Base-by-base conservation (phyloP, 2,329 filamentous ascomycete species). In the Aspergillus nomiae region DNA sequence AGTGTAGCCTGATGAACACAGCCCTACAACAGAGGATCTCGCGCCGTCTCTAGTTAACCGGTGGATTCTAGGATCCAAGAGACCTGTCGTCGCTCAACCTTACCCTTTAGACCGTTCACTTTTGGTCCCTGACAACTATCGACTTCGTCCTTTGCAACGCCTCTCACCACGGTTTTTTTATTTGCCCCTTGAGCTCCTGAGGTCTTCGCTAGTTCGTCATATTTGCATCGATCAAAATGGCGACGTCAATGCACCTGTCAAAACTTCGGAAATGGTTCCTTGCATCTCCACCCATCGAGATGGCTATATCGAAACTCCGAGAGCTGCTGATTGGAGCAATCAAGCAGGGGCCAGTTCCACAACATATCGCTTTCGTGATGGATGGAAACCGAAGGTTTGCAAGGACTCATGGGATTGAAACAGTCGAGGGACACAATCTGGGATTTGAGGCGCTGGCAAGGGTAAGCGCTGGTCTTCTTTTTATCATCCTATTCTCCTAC, bases 341-440 rank as follows among this genome's bases (percentile, higher is more conserved):
- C 59, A 90, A 90, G 74, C 94, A 97, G 79, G 95, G 95, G 0
- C 92, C 93, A 2, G 90, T 99, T 60, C 95, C 95, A 11, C 89
- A 92, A 73, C 95, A 99, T 87, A 88, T 99, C 64, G 95, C 95
- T n/a, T 99, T 99, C 75, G 94, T 97, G 71, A 99, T 99, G 95
- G 95, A 99, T 77, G 95, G 95, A 61, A 99, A 99, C 80, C 85
- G 95, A 72, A 90, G 95, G 53, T 99, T 96, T 81, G 95, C 95
- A 16, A 87, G 92, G 65, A 91, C 86, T 66, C 92, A 95, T 80
- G 89, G 94, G 67, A 97, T 99, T 76, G 95, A 99, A 82, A 97
- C 94, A 0, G 89, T 98, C 38, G 94, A 99, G 79, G 95, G 95
- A 28, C 95, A 99, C 77, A 94, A 97, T 76, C 82, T 96, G 70